These are phyloP conservation scores for Geotrichum bryndzae DNA, from an alignment of 1,139 yeast genomes.

Conservation along the genomic window DNA sequence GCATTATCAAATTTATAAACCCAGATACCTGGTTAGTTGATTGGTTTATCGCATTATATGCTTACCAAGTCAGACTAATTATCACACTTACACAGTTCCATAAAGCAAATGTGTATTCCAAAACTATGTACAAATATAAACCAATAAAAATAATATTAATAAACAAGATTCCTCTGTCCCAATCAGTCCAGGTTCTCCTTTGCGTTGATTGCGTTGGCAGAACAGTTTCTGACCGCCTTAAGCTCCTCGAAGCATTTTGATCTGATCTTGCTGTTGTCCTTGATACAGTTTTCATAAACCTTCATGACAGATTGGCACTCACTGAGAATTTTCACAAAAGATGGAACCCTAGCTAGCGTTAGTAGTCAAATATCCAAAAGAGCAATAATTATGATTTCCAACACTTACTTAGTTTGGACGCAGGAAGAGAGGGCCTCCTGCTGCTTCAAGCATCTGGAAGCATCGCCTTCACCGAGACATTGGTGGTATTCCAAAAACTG, in stretches of 20 bases:
- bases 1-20: no score
- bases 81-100: background rate
- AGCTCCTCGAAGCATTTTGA: slow-evolving; percentile 40
- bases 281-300: slow-evolving; percentile 57
- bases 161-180: background rate
- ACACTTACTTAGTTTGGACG: slow-evolving; percentile 41
- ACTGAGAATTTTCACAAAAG: slow-evolving; percentile 56
- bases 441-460: slow-evolving; percentile 45
- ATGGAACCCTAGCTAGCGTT: slow-evolving; percentile 42
- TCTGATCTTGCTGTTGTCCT: slow-evolving; percentile 36
- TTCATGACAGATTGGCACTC: slow-evolving; percentile 51
- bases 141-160: background rate
- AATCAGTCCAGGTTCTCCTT: slow-evolving; percentile 18
- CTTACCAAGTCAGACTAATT: background rate
- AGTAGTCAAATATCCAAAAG: background rate
- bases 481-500: slow-evolving; percentile 59
- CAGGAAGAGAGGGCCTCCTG: slow-evolving; percentile 52
- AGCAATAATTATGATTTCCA: background rate
- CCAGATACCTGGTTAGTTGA: no score
- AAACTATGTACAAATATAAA: background rate
- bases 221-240: slow-evolving; percentile 37
- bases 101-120: background rate
- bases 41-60: background rate
- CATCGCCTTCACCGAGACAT: slow-evolving; percentile 50
- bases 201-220: slow-evolving; percentile 30